Evolutionary conservation across 2,329 filamentous ascomycete species (phyloP).

Genomic region (Catunica adiposa): DNA sequence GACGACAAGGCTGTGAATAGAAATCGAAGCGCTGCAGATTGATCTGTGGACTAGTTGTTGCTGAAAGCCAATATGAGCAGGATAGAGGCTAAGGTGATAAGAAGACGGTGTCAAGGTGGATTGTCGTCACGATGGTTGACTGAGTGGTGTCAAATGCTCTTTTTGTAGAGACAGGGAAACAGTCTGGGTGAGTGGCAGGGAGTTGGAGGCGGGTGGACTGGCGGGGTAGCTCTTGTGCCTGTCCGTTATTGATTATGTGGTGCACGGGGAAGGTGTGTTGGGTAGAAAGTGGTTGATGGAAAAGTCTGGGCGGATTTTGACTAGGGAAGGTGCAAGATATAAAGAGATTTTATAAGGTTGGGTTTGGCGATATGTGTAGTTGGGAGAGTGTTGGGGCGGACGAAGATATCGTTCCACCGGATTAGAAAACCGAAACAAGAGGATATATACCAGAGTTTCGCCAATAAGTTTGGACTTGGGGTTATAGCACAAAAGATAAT

Average conservation of each 20-base stretch:
- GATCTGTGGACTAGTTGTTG: not conserved
- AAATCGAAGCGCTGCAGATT: not conserved
- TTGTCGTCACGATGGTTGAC: not conserved
- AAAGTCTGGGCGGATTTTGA: not conserved
- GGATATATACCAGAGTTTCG: not conserved
- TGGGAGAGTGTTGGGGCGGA: not conserved
- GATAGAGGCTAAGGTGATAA: not conserved
- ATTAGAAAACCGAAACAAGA: not conserved
- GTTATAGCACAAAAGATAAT: too few relatives aligned
- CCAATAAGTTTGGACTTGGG: too few relatives aligned
- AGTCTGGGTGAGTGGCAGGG: too few relatives aligned
- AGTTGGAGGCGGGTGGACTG: too few relatives aligned
- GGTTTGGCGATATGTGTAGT: too few relatives aligned
- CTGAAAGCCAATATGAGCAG: not conserved
- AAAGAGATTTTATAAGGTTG: not conserved
- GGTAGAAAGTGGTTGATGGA: not conserved
- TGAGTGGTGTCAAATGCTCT: not conserved
- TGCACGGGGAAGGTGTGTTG: slow-evolving; percentile 5
- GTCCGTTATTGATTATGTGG: not conserved
- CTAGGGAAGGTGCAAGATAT: not conserved
- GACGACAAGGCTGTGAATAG: not conserved
- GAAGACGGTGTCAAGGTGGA: not conserved
- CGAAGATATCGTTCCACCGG: not conserved
- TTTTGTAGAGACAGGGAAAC: too few relatives aligned
- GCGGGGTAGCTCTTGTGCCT: too few relatives aligned